phyloP scores from a whole-genome alignment of 2,329 filamentous ascomycete species.

The Nectriaceae sp. region DNA sequence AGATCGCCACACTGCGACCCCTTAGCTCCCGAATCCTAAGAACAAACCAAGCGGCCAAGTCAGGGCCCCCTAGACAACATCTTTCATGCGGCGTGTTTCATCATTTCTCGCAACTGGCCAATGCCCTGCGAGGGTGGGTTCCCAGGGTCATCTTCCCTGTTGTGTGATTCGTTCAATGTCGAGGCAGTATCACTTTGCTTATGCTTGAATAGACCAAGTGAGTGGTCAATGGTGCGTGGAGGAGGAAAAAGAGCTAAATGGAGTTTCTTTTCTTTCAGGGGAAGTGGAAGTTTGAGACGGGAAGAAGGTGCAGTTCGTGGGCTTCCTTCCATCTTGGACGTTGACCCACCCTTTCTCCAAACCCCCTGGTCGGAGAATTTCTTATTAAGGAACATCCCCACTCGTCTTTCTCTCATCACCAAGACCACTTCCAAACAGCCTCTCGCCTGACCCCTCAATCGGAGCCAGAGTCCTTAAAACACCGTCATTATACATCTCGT shows the following conservation, averaged over 20 bases:
- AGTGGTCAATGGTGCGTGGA: background rate
- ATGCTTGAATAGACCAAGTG: background rate
- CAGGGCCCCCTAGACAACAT: background rate
- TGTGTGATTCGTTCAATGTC: background rate
- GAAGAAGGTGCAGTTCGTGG: background rate
- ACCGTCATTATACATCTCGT: background rate
- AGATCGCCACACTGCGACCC: too few relatives aligned
- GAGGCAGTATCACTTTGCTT: background rate
- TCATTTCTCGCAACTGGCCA: constrained; percentile 1
- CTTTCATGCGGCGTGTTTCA: constrained; percentile 2
- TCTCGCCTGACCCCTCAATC: too few relatives aligned
- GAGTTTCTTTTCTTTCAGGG: background rate
- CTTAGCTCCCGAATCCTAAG: background rate
- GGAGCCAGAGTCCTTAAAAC: background rate
- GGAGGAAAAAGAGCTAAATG: background rate
- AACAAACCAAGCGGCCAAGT: background rate
- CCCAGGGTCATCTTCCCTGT: background rate
- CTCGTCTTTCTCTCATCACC: background rate
- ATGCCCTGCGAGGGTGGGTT: background rate
- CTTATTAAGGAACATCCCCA: constrained; percentile 1
- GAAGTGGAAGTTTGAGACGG: background rate
- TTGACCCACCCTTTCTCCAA: background rate
- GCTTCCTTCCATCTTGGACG: background rate
- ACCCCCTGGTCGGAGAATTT: background rate
- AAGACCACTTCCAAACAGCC: too few relatives aligned